Base-by-base conservation (phyloP, 73 alveolate species). In the Breviolum minutum region DNA sequence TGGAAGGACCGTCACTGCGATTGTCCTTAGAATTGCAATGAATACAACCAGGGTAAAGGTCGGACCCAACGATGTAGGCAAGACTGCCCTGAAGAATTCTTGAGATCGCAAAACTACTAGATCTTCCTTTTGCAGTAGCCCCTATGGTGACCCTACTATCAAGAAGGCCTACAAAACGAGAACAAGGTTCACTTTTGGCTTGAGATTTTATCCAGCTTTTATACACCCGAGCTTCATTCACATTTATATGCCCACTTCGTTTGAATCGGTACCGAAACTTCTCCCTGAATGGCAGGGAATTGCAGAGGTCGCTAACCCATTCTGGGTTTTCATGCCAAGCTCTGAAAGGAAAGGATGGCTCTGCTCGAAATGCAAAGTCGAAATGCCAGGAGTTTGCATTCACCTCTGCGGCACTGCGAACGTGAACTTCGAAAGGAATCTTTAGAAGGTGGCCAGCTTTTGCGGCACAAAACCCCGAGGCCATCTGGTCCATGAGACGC, bases 81-180 rank as follows among this genome's bases (percentile, higher is more conserved):
- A 84, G 0, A 1, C 74, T 60, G 1, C 76, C 74, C 10, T 60
- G 93, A 16, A 84, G 68, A 2, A 84, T 24, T 0, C 74, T 20
- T 8, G 27, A 0, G 8, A 84, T 10, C 2, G 62, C 30, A 0
- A n/a, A 63, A 30, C 61, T 22, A 22, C 76, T 61, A 5, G 93
- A 84, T 8, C 93, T 71, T 5, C 93, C 93, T 62, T 54, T 84
- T 4, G 93, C 93, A 16, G 40, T 60, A 22, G 93, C 93, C 3
- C 93, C 93, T 0, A 84, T 8, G 12, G 68, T 27, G 0, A 81
- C 90, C 6, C 90, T 32, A 0, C 32, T 14, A 60, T 81, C 90
- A 20, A 83, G 71, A 71, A 83, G 61, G 0, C 74, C 70, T 6
- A 83, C 71, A 32, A n/a, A 17, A 17, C 93, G 40, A 9, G 63